phyloP scores from a whole-genome alignment of 2,329 filamentous ascomycete genomes.

The Talaromyces sp. region DNA sequence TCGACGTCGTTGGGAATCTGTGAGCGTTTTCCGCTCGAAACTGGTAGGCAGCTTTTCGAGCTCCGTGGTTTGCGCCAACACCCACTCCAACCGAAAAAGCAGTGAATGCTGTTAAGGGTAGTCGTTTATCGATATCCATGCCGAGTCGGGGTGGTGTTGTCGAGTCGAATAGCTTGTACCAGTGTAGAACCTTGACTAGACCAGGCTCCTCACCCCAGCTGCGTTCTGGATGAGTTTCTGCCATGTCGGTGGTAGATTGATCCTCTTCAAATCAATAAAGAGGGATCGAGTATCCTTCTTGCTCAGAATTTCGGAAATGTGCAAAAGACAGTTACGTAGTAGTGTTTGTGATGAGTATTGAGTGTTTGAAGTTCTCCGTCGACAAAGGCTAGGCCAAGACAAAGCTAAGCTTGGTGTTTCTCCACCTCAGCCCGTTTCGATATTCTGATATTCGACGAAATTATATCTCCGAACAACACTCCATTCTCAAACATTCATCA shows the following conservation, averaged over 20 bases:
- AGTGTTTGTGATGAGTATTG: background rate
- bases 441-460: background rate
- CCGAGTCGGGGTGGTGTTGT: conserved; percentile 47
- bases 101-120: conserved; percentile 59
- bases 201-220: conserved; percentile 17
- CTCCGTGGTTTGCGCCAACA: conserved; percentile 68
- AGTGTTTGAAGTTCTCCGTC: background rate
- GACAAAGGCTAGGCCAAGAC: background rate
- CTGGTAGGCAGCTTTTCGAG: conserved; percentile 67
- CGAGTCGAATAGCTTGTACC: conserved; percentile 36
- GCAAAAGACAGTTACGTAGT: background rate
- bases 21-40: conserved; percentile 97
- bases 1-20: conserved; percentile 73
- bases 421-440: background rate
- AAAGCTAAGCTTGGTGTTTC: background rate
- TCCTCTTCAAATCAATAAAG: too few species aligned
- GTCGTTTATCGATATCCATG: conserved; percentile 59
- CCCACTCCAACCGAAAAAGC: conserved; percentile 64
- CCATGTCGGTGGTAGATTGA: conserved; percentile 1
- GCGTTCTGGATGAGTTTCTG: conserved; percentile 12
- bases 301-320: background rate
- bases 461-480: background rate
- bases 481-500: conserved; percentile 1
- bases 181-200: conserved; percentile 28
- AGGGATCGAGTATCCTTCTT: too few species aligned